phyloP scores from a whole-genome alignment of 306 rosid species.

The Dalbergia oliveri region DNA sequence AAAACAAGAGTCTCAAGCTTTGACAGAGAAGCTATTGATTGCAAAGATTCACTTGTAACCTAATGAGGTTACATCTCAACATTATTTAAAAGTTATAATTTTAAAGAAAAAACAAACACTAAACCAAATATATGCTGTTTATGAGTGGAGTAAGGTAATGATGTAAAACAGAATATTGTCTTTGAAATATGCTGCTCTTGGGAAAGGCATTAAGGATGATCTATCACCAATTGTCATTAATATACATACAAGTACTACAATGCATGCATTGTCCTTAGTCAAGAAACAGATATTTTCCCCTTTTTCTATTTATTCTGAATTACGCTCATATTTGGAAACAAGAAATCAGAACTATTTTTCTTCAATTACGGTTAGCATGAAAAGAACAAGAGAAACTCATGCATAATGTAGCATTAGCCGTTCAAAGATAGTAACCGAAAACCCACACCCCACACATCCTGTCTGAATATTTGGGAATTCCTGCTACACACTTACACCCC shows the following conservation, averaged over 20 bases:
- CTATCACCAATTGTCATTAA: background rate
- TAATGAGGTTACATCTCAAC: constrained; percentile 33
- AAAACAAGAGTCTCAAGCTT: constrained; percentile 65
- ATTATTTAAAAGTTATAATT: constrained; percentile 27
- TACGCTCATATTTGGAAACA: constrained; percentile 27
- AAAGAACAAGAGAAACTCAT: background rate
- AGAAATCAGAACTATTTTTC: constrained; percentile 26
- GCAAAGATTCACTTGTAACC: constrained; percentile 66
- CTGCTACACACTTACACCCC: too few relatives aligned
- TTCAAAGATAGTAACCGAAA: constrained; percentile 27
- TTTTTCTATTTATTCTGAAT: background rate
- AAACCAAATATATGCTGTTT: background rate
- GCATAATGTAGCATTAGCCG: background rate
- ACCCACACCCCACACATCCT: constrained; percentile 14
- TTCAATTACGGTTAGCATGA: constrained; percentile 15
- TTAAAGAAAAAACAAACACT: constrained; percentile 17
- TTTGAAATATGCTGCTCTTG: constrained; percentile 21
- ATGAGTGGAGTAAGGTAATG: constrained; percentile 13
- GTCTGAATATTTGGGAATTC: background rate
- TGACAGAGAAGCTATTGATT: constrained; percentile 65
- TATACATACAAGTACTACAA: constrained; percentile 4
- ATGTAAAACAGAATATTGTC: constrained; percentile 10
- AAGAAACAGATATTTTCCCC: constrained; percentile 18
- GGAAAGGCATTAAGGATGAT: constrained; percentile 22
- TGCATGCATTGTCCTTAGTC: constrained; percentile 10